Evolutionary conservation across 345 rosid genomes (phyloP).

Genomic region (Eucalyptus sp.): DNA sequence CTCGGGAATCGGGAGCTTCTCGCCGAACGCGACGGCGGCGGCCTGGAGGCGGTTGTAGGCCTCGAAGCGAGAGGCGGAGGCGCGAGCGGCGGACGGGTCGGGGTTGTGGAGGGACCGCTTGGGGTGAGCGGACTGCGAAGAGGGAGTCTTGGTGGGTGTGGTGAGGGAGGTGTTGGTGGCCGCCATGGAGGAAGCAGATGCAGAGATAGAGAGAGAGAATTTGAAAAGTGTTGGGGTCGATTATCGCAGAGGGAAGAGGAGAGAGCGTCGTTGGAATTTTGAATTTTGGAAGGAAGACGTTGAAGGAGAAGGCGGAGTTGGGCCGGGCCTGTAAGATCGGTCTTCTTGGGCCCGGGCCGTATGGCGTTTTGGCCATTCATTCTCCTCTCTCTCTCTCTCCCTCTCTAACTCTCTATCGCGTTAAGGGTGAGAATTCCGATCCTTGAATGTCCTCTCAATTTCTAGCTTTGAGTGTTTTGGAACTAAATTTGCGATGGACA

Average conservation of each 20-base stretch:
- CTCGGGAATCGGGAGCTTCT: conserved; percentile 94
- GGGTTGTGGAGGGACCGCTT: conserved; percentile 18
- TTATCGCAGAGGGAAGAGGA: neutral
- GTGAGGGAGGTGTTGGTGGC: conserved; percentile 25
- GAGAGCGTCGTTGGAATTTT: neutral
- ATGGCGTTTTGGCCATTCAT: neutral
- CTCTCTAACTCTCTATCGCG: no score
- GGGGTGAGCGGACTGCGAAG: conserved; percentile 12
- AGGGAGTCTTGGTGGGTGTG: conserved; percentile 56
- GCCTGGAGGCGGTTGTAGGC: conserved; percentile 96
- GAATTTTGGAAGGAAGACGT: neutral
- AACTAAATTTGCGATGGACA: neutral
- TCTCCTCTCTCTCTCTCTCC: neutral
- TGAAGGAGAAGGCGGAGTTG: neutral
- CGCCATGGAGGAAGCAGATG: conserved; percentile 27
- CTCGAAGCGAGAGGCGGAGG: conserved; percentile 48
- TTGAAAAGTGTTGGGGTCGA: neutral
- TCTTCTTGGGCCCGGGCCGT: neutral
- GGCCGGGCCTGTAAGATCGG: neutral
- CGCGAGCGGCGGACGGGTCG: conserved; percentile 8
- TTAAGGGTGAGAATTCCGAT: neutral
- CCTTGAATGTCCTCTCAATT: neutral
- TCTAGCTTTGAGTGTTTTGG: neutral
- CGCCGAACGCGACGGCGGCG: conserved; percentile 93
- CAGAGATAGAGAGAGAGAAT: neutral